Evolutionary conservation across 2,329 filamentous ascomycete species (phyloP).

Genomic region (Fusarium sp.): DNA sequence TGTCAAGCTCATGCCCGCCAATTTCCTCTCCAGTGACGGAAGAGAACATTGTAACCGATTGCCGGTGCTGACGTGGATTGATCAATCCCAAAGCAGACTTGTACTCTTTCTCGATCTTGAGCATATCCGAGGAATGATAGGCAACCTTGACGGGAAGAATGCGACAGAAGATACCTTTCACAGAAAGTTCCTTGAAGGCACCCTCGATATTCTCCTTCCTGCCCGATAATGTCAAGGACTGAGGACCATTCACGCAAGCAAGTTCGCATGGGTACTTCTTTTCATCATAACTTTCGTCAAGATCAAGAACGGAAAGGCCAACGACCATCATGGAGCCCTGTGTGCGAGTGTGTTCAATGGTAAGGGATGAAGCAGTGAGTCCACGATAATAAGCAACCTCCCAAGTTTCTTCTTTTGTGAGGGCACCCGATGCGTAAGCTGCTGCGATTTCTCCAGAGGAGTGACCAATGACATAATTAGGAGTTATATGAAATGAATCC

Average conservation of each 20-base stretch:
- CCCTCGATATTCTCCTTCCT: constrained; percentile 43
- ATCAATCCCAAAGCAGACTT: constrained; percentile 40
- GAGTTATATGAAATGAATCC: constrained; percentile 44
- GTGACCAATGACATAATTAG: constrained; percentile 53
- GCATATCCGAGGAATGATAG: constrained; percentile 59
- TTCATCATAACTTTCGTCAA: constrained; percentile 40
- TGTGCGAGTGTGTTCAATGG: constrained; percentile 38
- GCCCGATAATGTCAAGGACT: constrained; percentile 56
- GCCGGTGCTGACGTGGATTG: constrained; percentile 11
- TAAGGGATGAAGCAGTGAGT: constrained; percentile 45
- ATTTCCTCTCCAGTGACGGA: constrained; percentile 49
- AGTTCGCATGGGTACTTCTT: constrained; percentile 44
- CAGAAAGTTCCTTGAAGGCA: constrained; percentile 46
- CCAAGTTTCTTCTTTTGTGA: constrained; percentile 52
- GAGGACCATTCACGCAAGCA: constrained; percentile 57
- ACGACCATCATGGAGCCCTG: constrained; percentile 56
- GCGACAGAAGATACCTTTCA: constrained; percentile 47
- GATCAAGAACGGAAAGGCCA: constrained; percentile 45
- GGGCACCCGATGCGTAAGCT: constrained; percentile 51
- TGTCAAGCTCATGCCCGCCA: constrained; percentile 41
- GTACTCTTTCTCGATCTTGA: constrained; percentile 50
- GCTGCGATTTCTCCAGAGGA: constrained; percentile 60
- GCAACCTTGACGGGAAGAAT: constrained; percentile 51
- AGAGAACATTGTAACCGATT: constrained; percentile 51
- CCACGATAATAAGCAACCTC: constrained; percentile 55